Evolutionary conservation across 331 rosid species (phyloP), one percentile per base, ranked within the genome.

Genomic region (Quercus phellos): DNA sequence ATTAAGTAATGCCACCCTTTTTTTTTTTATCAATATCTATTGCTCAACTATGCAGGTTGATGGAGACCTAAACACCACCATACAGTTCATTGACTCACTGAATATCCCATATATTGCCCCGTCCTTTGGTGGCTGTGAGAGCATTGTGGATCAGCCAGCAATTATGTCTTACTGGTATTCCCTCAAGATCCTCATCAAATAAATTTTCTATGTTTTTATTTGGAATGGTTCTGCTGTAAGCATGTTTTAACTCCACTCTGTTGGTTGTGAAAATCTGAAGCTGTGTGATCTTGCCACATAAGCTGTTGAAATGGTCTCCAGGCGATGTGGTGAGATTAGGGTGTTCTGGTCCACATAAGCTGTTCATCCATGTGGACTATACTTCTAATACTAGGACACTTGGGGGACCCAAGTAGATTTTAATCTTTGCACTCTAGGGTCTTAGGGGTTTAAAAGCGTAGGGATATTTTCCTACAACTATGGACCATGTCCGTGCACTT

Each of bases 61-160:
- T 74, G 98, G 97, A 18, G 97, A 89, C 81, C 35, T 94, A 64
- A 69, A 2, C 68, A 81, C 77, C 56, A 87, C 97, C 14, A 77
- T 73, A 14, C 86, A 91, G 63, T 93, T 93, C 35, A 74, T 93
- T 51, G 96, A 93, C 79, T 72, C 98, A 14, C 85, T 94, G 60
- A 91, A 83, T 82, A 94, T 94, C 76, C 97, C 98, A 55, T 91
- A 94, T 51, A 94, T 91, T 82, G 97, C 98, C 56, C 97, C 98
- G 11, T 94, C 98, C 53, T 94, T 94, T 82, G 98, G 98, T 81
- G 97, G 98, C 55, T 88, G 92, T 76, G 98, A 94, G 79, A 94
- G 98, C 87, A 90, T 91, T 59, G 95, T 94, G 81, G 97, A 91
- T 81, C 98, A 94, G 85, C 98, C 97, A 70, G 98, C 98, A 19